A percentile compares a stretch with the other conserved stretches of the same genome.
Evolutionary conservation across 306 rosid species (phyloP).

Genomic region (Sicyos baderoa): DNA sequence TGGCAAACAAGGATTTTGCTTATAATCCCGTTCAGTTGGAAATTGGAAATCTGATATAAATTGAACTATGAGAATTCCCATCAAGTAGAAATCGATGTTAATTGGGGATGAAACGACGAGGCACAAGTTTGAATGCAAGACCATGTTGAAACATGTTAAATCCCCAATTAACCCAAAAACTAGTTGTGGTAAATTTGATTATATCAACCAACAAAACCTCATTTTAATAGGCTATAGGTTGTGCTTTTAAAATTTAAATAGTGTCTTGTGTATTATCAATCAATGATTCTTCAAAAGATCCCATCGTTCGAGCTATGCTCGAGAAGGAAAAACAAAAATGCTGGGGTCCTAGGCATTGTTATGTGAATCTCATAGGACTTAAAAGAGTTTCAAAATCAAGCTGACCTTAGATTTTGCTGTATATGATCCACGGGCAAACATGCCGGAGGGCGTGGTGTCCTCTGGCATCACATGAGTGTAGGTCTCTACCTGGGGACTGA

Average conservation of each 20-base stretch:
- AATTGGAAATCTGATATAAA: neutral
- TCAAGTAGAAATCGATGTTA: no score
- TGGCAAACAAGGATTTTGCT: neutral
- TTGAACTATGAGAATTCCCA: no score
- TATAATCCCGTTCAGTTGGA: neutral
- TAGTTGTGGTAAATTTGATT: no score
- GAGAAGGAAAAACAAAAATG: neutral
- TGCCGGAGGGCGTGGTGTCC: constrained; percentile 44
- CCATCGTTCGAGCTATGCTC: neutral
- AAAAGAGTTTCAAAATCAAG: neutral
- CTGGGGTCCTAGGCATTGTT: neutral
- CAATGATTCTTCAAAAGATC: neutral
- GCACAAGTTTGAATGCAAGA: no score
- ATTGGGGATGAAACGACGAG: no score
- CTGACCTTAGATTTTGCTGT: constrained; percentile 42
- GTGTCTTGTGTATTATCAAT: neutral
- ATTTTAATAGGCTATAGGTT: neutral
- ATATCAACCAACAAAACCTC: neutral
- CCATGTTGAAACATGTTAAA: no score
- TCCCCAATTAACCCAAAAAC: no score
- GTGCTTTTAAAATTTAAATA: neutral
- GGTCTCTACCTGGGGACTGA: constrained; percentile 45
- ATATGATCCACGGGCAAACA: constrained; percentile 46
- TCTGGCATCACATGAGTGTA: constrained; percentile 46
- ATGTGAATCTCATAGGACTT: neutral